These are phyloP conservation scores for Cytospora mali DNA, from an alignment of 2,329 filamentous ascomycete species.

Conservation along the genomic window DNA sequence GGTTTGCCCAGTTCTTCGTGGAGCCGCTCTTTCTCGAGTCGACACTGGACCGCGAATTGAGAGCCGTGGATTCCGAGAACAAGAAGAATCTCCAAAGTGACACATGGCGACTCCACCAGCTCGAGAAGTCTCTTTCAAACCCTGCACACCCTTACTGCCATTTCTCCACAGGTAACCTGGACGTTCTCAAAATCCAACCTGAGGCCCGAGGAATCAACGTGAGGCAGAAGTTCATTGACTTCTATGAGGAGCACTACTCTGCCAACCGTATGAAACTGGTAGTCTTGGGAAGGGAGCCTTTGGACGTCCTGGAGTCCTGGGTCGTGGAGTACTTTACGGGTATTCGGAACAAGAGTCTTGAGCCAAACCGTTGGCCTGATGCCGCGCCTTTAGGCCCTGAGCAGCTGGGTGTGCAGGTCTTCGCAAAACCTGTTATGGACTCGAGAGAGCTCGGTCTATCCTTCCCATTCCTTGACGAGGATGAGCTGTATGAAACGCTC, in stretches of 20 bases:
- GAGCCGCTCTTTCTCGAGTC: conserved; percentile 82
- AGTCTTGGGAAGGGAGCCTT: conserved; percentile 76
- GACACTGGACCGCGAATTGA: conserved; percentile 83
- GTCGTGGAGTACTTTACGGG: conserved; percentile 79
- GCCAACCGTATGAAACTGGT: conserved; percentile 94
- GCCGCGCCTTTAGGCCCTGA: conserved; percentile 53
- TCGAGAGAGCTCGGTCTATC: conserved; percentile 75
- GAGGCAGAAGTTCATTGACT: conserved; percentile 88
- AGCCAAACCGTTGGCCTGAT: conserved; percentile 58
- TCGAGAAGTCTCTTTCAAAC: conserved; percentile 87
- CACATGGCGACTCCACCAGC: conserved; percentile 82
- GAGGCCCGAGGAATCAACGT: conserved; percentile 81
- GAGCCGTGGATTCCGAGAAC: conserved; percentile 91
- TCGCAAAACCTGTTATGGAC: conserved; percentile 91
- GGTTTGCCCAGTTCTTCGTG: conserved; percentile 94
- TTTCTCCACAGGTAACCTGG: conserved; percentile 87
- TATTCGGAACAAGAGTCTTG: conserved; percentile 79
- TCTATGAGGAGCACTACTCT: conserved; percentile 87
- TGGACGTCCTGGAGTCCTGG: conserved; percentile 84
- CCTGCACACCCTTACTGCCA: conserved; percentile 86
- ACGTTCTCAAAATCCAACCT: conserved; percentile 81
- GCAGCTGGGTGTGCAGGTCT: conserved; percentile 68
- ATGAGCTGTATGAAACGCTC: conserved; percentile 75
- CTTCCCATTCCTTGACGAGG: conserved; percentile 86
- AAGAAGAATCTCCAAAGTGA: conserved; percentile 97